Conservation (phyloP, 441 rosid species). For the Gossypium davidsonii region DNA sequence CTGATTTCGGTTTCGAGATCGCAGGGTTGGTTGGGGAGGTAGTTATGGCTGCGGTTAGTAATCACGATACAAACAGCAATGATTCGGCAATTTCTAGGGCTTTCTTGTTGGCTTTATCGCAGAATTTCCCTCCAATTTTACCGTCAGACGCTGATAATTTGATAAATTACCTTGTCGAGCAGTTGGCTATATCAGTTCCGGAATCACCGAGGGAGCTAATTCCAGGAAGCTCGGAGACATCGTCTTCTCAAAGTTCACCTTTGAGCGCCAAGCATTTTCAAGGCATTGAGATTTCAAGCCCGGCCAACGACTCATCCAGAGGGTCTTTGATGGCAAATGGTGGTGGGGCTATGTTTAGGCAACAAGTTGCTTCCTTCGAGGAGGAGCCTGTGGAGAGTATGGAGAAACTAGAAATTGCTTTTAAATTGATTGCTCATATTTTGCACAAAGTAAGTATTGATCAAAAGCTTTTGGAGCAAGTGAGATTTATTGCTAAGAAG, state of each 20-base stretch:
- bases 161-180: conserved; percentile 58
- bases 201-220: conserved; percentile 49
- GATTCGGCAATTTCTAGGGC: conserved; percentile 48
- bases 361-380: conserved; percentile 67
- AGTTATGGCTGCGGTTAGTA: conserved; percentile 39
- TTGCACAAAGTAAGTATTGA: conserved; percentile 63
- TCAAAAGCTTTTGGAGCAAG: conserved; percentile 63
- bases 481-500: conserved; percentile 64
- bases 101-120: conserved; percentile 60
- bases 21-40: conserved; percentile 63
- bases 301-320: conserved; percentile 47
- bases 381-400: conserved; percentile 75
- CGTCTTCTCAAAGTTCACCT: conserved; percentile 74
- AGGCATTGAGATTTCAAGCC: conserved; percentile 45
- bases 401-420: conserved; percentile 88
- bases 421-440: conserved; percentile 67
- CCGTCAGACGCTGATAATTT: conserved; percentile 61
- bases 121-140: conserved; percentile 56
- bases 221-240: conserved; percentile 42
- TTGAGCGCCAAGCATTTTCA: conserved; percentile 34
- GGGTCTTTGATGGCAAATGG: conserved; percentile 48
- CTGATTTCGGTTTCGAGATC: conserved; percentile 61
- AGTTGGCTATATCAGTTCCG: conserved; percentile 43
- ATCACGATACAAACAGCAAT: conserved; percentile 26
- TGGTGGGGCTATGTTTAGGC: conserved; percentile 47